Evolutionary conservation across 23 red algal genomes (phyloP), one percentile per base, ranked within the genome.

Genomic region (Gracilaria domingensis): DNA sequence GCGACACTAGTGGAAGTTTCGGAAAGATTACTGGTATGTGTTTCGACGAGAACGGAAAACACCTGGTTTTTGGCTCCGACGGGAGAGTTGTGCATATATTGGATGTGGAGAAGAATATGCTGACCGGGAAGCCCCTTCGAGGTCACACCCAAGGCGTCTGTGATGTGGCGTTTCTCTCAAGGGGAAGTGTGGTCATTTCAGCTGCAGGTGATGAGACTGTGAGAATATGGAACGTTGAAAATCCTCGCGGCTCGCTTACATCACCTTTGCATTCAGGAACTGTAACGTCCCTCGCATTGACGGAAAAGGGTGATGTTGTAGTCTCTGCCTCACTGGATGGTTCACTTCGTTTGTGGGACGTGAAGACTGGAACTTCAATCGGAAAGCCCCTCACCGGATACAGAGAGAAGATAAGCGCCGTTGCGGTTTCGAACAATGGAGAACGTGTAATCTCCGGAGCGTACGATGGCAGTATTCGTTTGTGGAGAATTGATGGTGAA

Each of bases 271-370:
- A 77, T 25, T 49, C 72, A 49, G 72, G 26, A 50, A 50, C 72
- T 25, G 39, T 49, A 8, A 50, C 20, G 28, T 48, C 40, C 50
- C 72, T 86, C 28, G 82, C 82, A 4, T 42, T 86, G n/a, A 49
- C 59, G 4, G 38, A 61, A n/a, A 54, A 54, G 39, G 36, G 56
- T n/a, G 55, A 29, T 57, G 20, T 66, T 7, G 33, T 72, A 17
- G 82, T 86, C 16, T 86, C 82, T 35, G 82, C 28, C 33, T 72
- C 82, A 4, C 20, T 39, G 13, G 62, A 72, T 49, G 64, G 39
- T 0, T 28, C 82, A 5, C 13, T 86, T 35, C 82, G 61, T 26
- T n/a, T 86, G 12, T 86, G 82, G 82, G 61, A 72, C 53, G 62
- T 47, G 21, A 49, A 26, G 64, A 66, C 58, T 48, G 61, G 20